Evolutionary conservation across 108 stramenopile species (phyloP).

Genomic region (Schizochytrium sp.): DNA sequence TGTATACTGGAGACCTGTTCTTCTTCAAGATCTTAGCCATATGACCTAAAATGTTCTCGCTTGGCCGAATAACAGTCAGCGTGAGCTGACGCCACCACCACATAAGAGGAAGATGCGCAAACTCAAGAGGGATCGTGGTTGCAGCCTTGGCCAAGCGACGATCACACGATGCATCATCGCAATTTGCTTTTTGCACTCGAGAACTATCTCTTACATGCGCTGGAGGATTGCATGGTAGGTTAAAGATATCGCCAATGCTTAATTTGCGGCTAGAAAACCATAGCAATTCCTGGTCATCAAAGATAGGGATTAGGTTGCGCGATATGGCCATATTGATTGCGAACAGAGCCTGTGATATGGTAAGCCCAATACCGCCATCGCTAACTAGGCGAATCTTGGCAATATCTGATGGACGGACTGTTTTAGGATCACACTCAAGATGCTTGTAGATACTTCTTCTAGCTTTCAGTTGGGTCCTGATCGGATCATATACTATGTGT

Average conservation of each 20-base stretch:
- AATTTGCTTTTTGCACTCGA: neutral
- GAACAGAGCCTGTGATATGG: neutral
- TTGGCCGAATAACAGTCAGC: neutral
- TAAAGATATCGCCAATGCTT: neutral
- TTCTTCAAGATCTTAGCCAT: neutral
- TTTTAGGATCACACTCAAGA: too few species aligned
- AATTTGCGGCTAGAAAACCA: neutral
- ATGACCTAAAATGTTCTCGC: neutral
- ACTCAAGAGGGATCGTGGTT: neutral
- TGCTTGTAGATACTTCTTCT: too few species aligned
- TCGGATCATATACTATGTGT: too few species aligned
- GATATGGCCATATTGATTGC: neutral
- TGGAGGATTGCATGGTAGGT: neutral
- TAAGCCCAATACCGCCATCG: neutral
- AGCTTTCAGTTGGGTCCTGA: too few species aligned
- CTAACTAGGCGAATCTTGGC: neutral
- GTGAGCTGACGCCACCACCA: slow-evolving; percentile 41
- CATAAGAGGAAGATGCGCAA: slow-evolving; percentile 18
- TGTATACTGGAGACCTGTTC: neutral
- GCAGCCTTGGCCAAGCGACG: neutral
- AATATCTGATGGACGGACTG: neutral
- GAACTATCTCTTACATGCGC: neutral
- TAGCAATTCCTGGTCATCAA: neutral
- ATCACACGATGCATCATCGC: neutral
- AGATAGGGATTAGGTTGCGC: neutral